Percentiles rank a stretch among this genome's conserved stretches.
Evolutionary conservation across 768 basidiomycete genomes (phyloP).

Genomic region (Trametes maxima): DNA sequence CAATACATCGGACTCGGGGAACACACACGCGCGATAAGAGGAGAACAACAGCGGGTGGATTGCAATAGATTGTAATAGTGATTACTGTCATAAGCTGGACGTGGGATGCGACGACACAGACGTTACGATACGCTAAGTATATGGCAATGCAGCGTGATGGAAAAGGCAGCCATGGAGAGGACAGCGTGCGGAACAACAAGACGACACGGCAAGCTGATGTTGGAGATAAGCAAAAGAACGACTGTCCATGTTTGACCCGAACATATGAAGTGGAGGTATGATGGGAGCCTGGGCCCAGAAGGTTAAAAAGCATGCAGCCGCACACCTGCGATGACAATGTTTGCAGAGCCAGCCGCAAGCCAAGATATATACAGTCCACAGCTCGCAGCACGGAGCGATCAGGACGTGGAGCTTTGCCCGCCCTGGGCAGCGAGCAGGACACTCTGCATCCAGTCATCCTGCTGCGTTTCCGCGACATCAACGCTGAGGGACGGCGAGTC

Average conservation of each 20-base stretch:
- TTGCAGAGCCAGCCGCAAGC: constrained; percentile 22
- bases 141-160: constrained; percentile 4
- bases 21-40: neutral
- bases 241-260: constrained; percentile 13
- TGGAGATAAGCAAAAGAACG: constrained; percentile 16
- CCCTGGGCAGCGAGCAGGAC: constrained; percentile 60
- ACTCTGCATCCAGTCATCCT: constrained; percentile 74
- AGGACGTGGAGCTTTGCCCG: constrained; percentile 5
- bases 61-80: constrained; percentile 19
- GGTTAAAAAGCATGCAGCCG: neutral
- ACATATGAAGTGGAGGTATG: neutral
- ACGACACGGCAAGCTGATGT: constrained; percentile 14
- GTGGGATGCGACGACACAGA: constrained; percentile 24
- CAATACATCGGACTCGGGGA: too few relatives aligned
- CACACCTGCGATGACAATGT: neutral
- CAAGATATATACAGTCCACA: constrained; percentile 11
- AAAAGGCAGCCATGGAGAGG: neutral
- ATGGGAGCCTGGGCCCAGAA: neutral
- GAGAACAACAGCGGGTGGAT: constrained; percentile 4
- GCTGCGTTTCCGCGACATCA: constrained; percentile 44
- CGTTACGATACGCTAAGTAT: constrained; percentile 19
- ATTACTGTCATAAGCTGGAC: constrained; percentile 25
- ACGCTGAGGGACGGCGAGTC: constrained; percentile 49
- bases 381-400: neutral
- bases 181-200: constrained; percentile 18